These are phyloP conservation scores for Millerozyma miso DNA, from an alignment of 805 yeast species.

Conservation along the genomic window DNA sequence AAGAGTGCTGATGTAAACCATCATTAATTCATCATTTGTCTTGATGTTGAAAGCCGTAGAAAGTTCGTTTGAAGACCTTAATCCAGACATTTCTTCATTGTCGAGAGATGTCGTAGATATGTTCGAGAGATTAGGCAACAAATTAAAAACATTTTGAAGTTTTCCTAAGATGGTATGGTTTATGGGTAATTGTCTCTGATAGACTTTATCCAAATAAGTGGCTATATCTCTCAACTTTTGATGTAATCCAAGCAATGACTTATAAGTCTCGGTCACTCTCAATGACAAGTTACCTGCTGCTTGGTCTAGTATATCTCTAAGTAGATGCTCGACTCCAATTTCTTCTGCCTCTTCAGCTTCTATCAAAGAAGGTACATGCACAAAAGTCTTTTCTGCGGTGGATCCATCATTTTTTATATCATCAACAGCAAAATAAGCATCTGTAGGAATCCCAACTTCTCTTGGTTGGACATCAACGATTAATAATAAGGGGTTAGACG, in stretches of 20 bases:
- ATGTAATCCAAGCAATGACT: constrained; percentile 81
- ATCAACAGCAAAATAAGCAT: constrained; percentile 89
- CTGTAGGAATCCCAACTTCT: constrained; percentile 89
- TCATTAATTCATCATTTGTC: constrained; percentile 95
- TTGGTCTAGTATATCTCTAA: constrained; percentile 92
- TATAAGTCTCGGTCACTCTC: constrained; percentile 82
- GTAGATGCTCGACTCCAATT: constrained; percentile 94
- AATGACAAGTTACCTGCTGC: constrained; percentile 92
- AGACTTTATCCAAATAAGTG: constrained; percentile 69
- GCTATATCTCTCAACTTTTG: constrained; percentile 76
- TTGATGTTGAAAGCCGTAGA: constrained; percentile 82
- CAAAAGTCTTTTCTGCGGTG: constrained; percentile 85
- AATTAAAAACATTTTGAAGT: constrained; percentile 89
- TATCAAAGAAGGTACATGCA: constrained; percentile 86
- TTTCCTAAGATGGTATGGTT: constrained; percentile 89
- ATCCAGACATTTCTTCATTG: not conserved
- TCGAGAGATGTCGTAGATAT: constrained; percentile 7
- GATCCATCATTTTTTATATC: constrained; percentile 96
- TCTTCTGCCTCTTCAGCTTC: constrained; percentile 99
- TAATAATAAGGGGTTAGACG: constrained; percentile 74
- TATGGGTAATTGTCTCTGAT: constrained; percentile 68
- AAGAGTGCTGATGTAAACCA: constrained; percentile 80
- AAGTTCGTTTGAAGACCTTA: constrained; percentile 46
- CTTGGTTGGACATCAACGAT: constrained; percentile 89
- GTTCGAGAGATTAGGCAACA: constrained; percentile 71